phyloP scores from a whole-genome alignment of 306 rosid genomes.

The Bauhinia variegata region DNA sequence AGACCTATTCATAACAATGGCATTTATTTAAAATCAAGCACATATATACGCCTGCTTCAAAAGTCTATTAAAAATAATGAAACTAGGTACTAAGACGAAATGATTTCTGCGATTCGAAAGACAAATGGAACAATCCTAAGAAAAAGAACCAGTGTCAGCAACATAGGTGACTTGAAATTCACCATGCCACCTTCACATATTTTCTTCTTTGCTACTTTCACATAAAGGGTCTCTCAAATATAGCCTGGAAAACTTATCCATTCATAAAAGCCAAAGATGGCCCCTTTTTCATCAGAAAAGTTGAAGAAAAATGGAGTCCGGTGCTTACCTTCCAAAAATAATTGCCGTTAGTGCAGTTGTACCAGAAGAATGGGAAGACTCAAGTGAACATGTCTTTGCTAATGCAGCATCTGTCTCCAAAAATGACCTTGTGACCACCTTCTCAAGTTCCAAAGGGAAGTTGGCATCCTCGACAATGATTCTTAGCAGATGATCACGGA shows the following conservation, averaged over 20 bases:
- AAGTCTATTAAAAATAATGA: not conserved
- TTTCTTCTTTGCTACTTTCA: too few species aligned
- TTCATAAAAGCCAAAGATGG: too few species aligned
- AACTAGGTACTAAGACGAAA: not conserved
- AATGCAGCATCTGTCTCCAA: conserved; percentile 78
- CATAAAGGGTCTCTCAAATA: not conserved
- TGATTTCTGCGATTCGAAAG: not conserved
- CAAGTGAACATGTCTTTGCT: conserved; percentile 64
- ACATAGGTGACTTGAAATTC: not conserved
- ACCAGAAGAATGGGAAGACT: conserved; percentile 77
- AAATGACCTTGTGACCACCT: conserved; percentile 87
- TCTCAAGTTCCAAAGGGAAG: conserved; percentile 87
- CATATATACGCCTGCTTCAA: not conserved
- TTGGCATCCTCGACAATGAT: conserved; percentile 85
- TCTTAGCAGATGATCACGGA: conserved; percentile 83
- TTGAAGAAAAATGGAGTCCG: conserved; percentile 15
- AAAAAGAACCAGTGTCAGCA: too few species aligned
- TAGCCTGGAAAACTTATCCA: not conserved
- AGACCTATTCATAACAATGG: conserved; percentile 56
- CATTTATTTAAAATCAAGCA: not conserved
- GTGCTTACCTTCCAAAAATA: conserved; percentile 78
- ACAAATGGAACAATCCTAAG: not conserved
- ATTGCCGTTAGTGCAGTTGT: conserved; percentile 96
- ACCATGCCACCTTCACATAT: not conserved
- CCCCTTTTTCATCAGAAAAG: not conserved